Percentiles rank a stretch among this genome's conserved stretches.
phyloP scores from a whole-genome alignment of 2,329 filamentous ascomycete genomes.

The Diaporthe citrichinensis region DNA sequence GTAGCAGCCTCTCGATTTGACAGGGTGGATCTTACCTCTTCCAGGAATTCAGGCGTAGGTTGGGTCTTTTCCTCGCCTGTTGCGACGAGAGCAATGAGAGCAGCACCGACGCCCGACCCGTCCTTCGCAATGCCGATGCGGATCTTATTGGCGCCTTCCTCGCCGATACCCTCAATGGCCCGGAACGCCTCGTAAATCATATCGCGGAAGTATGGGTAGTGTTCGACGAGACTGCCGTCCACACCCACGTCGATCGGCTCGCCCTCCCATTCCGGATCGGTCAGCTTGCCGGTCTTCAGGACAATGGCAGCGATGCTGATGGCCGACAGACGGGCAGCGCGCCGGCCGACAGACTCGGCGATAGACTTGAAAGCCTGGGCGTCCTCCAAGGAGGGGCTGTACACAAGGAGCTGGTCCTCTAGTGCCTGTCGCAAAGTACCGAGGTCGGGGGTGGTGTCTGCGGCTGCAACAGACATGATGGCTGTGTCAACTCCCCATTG shows the following conservation, averaged over 20 bases:
- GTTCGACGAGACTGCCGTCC: slow-evolving; percentile 93
- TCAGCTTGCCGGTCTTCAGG: slow-evolving; percentile 82
- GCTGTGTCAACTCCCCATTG: slow-evolving; percentile 93
- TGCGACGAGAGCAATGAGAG: slow-evolving; percentile 92
- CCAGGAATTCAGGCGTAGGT: slow-evolving; percentile 38
- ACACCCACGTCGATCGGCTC: slow-evolving; percentile 91
- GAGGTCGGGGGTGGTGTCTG: slow-evolving; percentile 81
- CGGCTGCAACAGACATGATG: slow-evolving; percentile 88
- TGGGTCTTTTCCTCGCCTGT: slow-evolving; percentile 71
- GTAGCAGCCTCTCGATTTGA: neutral
- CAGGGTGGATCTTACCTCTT: slow-evolving; percentile 38
- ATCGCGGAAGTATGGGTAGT: slow-evolving; percentile 92
- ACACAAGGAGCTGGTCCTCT: slow-evolving; percentile 81
- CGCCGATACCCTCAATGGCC: slow-evolving; percentile 83
- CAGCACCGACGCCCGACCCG: slow-evolving; percentile 94
- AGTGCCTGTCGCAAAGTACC: slow-evolving; percentile 82
- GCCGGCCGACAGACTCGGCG: slow-evolving; percentile 85
- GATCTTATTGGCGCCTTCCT: slow-evolving; percentile 84
- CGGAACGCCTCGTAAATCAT: slow-evolving; percentile 88
- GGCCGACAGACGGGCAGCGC: slow-evolving; percentile 88
- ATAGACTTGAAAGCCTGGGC: slow-evolving; percentile 90
- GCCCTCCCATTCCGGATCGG: slow-evolving; percentile 68
- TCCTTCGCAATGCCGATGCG: slow-evolving; percentile 98
- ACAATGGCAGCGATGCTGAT: slow-evolving; percentile 90
- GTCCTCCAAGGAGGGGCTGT: slow-evolving; percentile 84